Percentiles rank a stretch among this genome's conserved stretches.
Conservation (phyloP, 345 rosid species). For the Hypericum perforatum region DNA sequence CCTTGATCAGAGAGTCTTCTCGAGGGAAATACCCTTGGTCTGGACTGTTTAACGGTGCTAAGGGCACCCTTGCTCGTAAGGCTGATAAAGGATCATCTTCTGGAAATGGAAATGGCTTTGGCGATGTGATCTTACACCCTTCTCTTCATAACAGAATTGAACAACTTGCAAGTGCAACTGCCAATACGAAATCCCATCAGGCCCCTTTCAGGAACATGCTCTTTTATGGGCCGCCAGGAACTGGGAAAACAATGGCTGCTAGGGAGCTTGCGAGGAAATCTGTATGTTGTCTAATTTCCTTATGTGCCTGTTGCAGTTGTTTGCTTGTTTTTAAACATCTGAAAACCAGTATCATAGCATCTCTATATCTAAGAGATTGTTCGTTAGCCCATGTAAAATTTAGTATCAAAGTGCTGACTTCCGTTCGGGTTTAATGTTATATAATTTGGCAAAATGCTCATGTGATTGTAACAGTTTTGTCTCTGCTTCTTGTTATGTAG, state of each 20-base stretch:
- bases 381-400: too few relatives aligned
- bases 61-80: constrained; percentile 33
- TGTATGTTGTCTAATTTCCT: constrained; percentile 34
- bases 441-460: too few relatives aligned
- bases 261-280: constrained; percentile 84
- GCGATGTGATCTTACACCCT: constrained; percentile 87
- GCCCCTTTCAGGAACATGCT: constrained; percentile 96
- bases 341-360: too few relatives aligned
- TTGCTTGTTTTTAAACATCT: too few relatives aligned
- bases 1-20: constrained; percentile 97
- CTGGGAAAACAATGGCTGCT: constrained; percentile 99
- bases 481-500: constrained; percentile 27
- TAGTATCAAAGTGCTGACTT: too few relatives aligned
- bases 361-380: too few relatives aligned
- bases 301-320: not conserved
- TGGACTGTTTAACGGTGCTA: constrained; percentile 40
- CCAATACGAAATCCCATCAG: constrained; percentile 89
- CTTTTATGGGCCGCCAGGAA: constrained; percentile 98
- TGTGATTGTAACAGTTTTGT: too few relatives aligned
- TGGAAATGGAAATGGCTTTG: constrained; percentile 63
- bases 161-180: constrained; percentile 84
- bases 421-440: too few relatives aligned
- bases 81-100: constrained; percentile 38
- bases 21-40: constrained; percentile 99
- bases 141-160: constrained; percentile 75